Conservation (phyloP, 2,329 filamentous ascomycete species). For the Venturia carpophila region DNA sequence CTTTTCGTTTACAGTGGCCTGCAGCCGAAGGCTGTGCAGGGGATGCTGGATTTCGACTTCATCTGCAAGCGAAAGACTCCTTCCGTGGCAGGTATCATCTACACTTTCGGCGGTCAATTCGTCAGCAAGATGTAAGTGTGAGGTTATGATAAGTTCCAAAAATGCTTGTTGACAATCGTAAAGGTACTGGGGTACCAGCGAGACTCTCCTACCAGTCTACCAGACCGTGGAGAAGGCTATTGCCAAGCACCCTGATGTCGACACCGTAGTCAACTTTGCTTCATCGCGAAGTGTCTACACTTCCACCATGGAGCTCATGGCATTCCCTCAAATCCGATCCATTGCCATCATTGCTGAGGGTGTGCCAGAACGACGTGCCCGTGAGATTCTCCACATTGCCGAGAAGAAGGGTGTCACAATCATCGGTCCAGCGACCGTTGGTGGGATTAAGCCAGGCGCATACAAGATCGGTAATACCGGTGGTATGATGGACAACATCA, state of each 20-base stretch:
- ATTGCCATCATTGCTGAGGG: conserved; percentile 99
- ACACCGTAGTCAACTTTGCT: conserved; percentile 98
- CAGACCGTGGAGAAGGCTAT: conserved; percentile 88
- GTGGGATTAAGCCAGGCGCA: conserved; percentile 97
- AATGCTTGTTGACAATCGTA: conserved; percentile 22
- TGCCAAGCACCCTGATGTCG: conserved; percentile 92
- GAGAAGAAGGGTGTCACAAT: conserved; percentile 99
- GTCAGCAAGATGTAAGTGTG: conserved; percentile 90
- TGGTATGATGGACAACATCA: conserved; percentile 99
- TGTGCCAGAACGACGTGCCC: conserved; percentile 94
- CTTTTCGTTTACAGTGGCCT: conserved; percentile 55
- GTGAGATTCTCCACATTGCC: conserved; percentile 94
- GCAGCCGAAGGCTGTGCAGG: conserved; percentile 67
- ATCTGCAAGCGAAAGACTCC: conserved; percentile 98
- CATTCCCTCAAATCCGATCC: conserved; percentile 91
- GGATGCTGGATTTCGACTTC: conserved; percentile 94
- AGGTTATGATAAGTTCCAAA: neutral
- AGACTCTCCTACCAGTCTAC: conserved; percentile 97
- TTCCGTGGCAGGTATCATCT: conserved; percentile 98
- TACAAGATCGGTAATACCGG: conserved; percentile 99
- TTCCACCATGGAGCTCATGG: conserved; percentile 98
- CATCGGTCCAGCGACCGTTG: conserved; percentile 95
- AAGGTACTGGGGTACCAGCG: conserved; percentile 97
- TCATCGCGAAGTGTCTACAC: conserved; percentile 97
- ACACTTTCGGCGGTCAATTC: conserved; percentile 99